phyloP scores from a whole-genome alignment of 2,329 filamentous ascomycete species.

The Calonectria honghensis region DNA sequence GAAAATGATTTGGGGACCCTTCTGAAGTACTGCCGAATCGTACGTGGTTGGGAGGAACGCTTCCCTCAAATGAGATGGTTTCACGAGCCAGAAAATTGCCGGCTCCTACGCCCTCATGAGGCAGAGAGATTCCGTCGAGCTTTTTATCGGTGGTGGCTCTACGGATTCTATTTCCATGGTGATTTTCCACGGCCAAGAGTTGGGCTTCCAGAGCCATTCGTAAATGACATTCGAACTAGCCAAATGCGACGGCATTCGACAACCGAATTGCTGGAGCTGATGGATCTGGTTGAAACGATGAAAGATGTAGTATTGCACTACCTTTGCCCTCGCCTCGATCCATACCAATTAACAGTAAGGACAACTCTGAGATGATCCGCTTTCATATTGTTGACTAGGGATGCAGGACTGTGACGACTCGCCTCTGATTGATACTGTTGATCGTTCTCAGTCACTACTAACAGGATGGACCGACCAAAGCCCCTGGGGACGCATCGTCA shows the following conservation, averaged over 20 bases:
- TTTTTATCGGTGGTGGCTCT: conserved; percentile 74
- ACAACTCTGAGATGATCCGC: neutral
- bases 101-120: conserved; percentile 66
- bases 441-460: conserved; percentile 57
- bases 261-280: conserved; percentile 65
- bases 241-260: conserved; percentile 67
- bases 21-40: conserved; percentile 60
- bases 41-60: conserved; percentile 62
- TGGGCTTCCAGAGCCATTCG: conserved; percentile 62
- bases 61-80: conserved; percentile 69
- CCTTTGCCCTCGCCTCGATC: conserved; percentile 67
- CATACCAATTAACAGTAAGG: conserved; percentile 61
- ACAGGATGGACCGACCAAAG: conserved; percentile 62
- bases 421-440: conserved; percentile 50
- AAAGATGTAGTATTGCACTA: conserved; percentile 66
- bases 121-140: conserved; percentile 68
- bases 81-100: conserved; percentile 65
- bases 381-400: conserved; percentile 28
- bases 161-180: conserved; percentile 71
- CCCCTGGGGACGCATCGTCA: conserved; percentile 63
- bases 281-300: conserved; percentile 67
- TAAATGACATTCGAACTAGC: conserved; percentile 64
- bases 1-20: conserved; percentile 59
- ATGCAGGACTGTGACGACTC: conserved; percentile 48
- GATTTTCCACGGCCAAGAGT: conserved; percentile 61